Base-by-base conservation (phyloP, 495 filamentous ascomycete species). In the Darksidea phi region DNA sequence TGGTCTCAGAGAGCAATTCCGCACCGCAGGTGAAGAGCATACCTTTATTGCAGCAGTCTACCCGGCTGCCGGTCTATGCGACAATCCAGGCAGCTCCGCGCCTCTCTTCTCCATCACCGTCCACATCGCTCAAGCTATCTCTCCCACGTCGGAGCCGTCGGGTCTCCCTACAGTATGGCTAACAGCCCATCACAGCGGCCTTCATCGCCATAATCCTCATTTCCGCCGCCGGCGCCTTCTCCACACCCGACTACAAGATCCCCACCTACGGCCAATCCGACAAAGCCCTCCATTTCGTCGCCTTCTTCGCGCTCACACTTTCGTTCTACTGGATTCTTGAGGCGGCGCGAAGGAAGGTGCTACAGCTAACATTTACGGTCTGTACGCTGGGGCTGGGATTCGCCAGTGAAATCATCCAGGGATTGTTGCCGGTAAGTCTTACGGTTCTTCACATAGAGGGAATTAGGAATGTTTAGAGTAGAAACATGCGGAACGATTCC, bases 301-400 rank as follows among this genome's bases (percentile, higher is more conserved):
- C 88, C 61, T 97, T 99, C 79, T 95, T 97, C 83, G 66, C 88
- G 57, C 78, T 99, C 23, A 93, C 95, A 12, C 20, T 61, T 6
- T 23, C 48, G 6, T 97, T 97, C 82, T 99, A 99, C 84, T 99
- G 93, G 92, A 88, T 95, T 69, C 74, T 96, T 68, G 94, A 99
- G 70, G 91, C 92, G 43, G 85, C 86, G 48, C 88, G 95, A 48
- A 84, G 91, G 28, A 88, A 93, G 58, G 86, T 83, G 20, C 76
- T 95, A 15, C 88, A 97, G 72, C 72, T 96, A 48, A 96, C 92
- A 21, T 75, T 97, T n/a, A 62, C 90, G 15, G 79, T 91, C 59
- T 89, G 87, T 75, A 94, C 90, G 10, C 74, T 82, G 34, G 75
- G 79, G 21, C 80, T 94, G 0, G 88, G 89, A 28, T 70, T 96